phyloP scores from a whole-genome alignment of 441 rosid genomes.

The Syzygium syzygioides region DNA sequence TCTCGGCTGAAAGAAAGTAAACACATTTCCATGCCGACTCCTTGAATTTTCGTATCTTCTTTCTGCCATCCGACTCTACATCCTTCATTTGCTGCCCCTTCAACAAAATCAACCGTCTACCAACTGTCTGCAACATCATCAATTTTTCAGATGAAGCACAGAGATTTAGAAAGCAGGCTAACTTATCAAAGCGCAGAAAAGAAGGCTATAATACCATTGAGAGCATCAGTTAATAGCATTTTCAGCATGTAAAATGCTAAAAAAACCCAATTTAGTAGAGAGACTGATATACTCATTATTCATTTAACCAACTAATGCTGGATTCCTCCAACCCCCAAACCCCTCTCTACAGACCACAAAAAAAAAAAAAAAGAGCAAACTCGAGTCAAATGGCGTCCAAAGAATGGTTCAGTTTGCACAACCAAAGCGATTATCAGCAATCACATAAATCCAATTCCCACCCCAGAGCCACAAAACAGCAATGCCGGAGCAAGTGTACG shows the following conservation, averaged over 20 bases:
- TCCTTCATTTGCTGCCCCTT: constrained; percentile 31
- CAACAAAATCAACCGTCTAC: constrained; percentile 49
- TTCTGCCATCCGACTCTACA: constrained; percentile 33
- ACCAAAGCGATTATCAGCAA: not conserved
- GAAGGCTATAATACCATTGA: not conserved
- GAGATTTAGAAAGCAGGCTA: not conserved
- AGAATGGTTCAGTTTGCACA: not conserved
- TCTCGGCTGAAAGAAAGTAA: constrained; percentile 79
- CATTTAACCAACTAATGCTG: not conserved
- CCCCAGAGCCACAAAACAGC: not conserved
- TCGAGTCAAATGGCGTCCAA: not conserved
- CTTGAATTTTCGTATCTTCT: constrained; percentile 77
- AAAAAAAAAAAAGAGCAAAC: not conserved
- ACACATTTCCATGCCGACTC: constrained; percentile 98
- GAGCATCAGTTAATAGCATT: not conserved
- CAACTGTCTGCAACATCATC: constrained; percentile 57
- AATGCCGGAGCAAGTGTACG: not conserved
- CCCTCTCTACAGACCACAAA: not conserved
- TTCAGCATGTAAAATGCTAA: not conserved
- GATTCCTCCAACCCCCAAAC: not conserved
- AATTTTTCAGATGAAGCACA: not conserved
- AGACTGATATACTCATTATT: not conserved
- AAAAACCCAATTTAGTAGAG: not conserved
- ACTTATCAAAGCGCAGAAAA: not conserved
- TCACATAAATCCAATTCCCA: not conserved